These are phyloP conservation scores for Trametes gibbosa DNA, from an alignment of 768 basidiomycete species.

Conservation along the genomic window DNA sequence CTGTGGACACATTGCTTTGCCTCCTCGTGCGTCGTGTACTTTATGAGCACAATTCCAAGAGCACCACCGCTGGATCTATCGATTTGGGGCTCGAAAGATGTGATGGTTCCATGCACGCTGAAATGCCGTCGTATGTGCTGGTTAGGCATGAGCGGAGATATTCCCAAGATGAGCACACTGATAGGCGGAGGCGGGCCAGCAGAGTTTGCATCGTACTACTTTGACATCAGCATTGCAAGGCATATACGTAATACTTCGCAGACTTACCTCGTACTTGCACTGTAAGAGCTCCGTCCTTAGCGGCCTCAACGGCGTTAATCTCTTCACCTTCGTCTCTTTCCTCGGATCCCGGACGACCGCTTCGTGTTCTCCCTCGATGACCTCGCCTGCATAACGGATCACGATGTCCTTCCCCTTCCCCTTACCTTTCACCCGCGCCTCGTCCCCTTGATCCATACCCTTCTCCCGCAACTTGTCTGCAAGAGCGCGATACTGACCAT, in stretches of 20 bases:
- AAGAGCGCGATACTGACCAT: conserved; percentile 38
- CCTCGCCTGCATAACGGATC: conserved; percentile 53
- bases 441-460: conserved; percentile 27
- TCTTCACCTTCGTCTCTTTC: conserved; percentile 38
- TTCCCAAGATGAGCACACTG: conserved; percentile 66
- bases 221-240: neutral
- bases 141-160: conserved; percentile 71
- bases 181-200: conserved; percentile 70
- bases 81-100: conserved; percentile 72
- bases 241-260: neutral
- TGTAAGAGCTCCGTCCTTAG: conserved; percentile 42
- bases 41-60: conserved; percentile 78
- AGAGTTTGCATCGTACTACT: conserved; percentile 74
- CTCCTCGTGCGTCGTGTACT: conserved; percentile 61
- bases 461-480: conserved; percentile 40
- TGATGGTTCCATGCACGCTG: conserved; percentile 54
- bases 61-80: conserved; percentile 78
- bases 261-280: conserved; percentile 55
- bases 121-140: conserved; percentile 67
- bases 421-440: conserved; percentile 56
- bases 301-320: conserved; percentile 28
- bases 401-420: conserved; percentile 61
- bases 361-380: conserved; percentile 42
- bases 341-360: conserved; percentile 53
- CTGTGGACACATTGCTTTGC: conserved; percentile 64